These are phyloP conservation scores for Chaetomium strumarium DNA, from an alignment of 2,329 filamentous ascomycete species.

Conservation along the genomic window DNA sequence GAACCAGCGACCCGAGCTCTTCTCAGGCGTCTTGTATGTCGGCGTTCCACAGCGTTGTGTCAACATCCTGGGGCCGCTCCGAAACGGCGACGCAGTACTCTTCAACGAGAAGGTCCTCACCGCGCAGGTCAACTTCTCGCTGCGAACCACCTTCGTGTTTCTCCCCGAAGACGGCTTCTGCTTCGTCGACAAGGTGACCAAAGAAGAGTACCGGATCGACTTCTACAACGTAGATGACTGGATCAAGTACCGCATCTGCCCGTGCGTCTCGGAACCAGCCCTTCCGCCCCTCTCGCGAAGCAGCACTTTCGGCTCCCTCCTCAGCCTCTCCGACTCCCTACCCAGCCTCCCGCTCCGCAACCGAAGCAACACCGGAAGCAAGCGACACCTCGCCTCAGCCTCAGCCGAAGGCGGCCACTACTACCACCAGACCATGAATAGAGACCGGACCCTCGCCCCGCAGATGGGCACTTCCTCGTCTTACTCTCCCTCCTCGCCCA, in stretches of 20 bases:
- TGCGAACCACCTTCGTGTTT: conserved; percentile 78
- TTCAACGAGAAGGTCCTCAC: conserved; percentile 85
- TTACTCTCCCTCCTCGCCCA: conserved; percentile 20
- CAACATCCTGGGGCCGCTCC: conserved; percentile 83
- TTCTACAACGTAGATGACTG: conserved; percentile 78
- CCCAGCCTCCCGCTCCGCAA: conserved; percentile 39
- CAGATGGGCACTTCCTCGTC: conserved; percentile 37
- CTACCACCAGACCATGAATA: conserved; percentile 42
- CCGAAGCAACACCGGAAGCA: conserved; percentile 39
- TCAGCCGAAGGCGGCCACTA: conserved; percentile 36
- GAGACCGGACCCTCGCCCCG: conserved; percentile 38
- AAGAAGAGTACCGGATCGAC: conserved; percentile 73
- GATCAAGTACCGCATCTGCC: conserved; percentile 71
- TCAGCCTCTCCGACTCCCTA: conserved; percentile 40
- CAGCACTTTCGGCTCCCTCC: conserved; percentile 40
- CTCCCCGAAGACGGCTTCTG: conserved; percentile 82
- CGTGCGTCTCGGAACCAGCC: conserved; percentile 61
- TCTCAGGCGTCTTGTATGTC: conserved; percentile 79
- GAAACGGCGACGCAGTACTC: conserved; percentile 88
- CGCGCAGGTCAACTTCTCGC: conserved; percentile 87
- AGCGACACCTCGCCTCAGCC: conserved; percentile 22
- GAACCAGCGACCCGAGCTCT: conserved; percentile 77
- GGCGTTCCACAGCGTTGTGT: conserved; percentile 81
- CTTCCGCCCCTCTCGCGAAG: conserved; percentile 50
- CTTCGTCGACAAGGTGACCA: conserved; percentile 77